Evolutionary conservation across 1,284 basidiomycete species (phyloP).

Genomic region (Puccinia sorghi): DNA sequence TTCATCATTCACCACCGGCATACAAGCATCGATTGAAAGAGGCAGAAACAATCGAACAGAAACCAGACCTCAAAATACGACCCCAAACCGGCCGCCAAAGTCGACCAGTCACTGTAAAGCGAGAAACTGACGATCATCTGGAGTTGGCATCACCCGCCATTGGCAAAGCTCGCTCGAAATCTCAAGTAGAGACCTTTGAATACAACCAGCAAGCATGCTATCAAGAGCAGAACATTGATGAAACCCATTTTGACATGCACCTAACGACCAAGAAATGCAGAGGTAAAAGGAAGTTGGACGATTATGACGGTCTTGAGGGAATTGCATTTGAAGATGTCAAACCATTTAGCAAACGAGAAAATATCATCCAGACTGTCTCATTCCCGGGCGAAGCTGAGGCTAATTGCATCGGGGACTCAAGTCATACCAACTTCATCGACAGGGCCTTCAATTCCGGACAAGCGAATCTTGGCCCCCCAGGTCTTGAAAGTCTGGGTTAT

Average conservation of each 20-base stretch:
- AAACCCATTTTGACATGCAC: background rate
- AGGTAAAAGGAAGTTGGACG: conserved; percentile 17
- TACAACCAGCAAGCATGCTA: background rate
- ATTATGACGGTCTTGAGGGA: background rate
- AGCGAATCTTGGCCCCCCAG: background rate
- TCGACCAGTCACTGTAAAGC: background rate
- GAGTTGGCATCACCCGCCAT: background rate
- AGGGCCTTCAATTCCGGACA: background rate
- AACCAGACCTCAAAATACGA: background rate
- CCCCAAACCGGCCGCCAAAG: background rate
- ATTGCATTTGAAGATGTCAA: background rate
- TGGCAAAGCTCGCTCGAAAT: background rate
- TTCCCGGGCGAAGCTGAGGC: background rate
- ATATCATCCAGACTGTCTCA: background rate
- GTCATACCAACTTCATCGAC: background rate
- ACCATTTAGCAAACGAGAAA: conserved; percentile 3
- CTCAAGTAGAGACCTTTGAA: background rate
- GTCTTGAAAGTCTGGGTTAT: background rate
- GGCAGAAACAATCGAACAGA: background rate
- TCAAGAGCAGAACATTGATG: background rate
- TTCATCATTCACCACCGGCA: background rate
- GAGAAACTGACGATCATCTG: background rate
- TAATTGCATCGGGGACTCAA: background rate
- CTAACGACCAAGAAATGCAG: background rate
- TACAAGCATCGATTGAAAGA: background rate